These are phyloP conservation scores for Coemansia sp. DNA, from an alignment of 192 early-diverging fungal species.

Conservation along the genomic window DNA sequence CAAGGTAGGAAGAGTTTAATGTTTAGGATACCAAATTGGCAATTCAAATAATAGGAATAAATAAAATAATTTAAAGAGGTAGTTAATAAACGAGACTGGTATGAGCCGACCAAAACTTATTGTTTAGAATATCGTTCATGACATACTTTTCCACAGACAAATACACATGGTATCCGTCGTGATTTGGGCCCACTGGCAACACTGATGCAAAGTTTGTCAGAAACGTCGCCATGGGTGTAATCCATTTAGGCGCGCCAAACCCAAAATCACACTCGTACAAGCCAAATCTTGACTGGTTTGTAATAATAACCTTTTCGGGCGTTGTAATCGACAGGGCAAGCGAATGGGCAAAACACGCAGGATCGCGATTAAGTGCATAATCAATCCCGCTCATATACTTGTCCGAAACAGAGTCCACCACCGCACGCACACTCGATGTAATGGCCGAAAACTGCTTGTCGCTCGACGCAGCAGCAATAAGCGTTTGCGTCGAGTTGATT, in stretches of 20 bases:
- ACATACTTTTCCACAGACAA: constrained; percentile 8
- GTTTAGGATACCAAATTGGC: neutral
- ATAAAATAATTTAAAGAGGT: neutral
- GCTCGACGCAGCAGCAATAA: neutral
- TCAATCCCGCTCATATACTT: constrained; percentile 8
- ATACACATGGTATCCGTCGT: constrained; percentile 18
- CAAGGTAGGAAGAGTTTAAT: neutral
- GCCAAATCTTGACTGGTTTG: constrained; percentile 25
- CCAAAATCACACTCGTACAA: constrained; percentile 31
- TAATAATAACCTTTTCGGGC: constrained; percentile 5
- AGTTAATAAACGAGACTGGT: constrained; percentile 8
- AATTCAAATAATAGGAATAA: neutral
- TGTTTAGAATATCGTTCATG: constrained; percentile 13
- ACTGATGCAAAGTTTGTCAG: constrained; percentile 11
- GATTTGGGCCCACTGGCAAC: neutral
- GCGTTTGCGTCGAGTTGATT: neutral
- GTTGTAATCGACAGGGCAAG: constrained; percentile 5
- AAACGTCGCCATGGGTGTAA: constrained; percentile 11
- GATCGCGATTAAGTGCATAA: neutral
- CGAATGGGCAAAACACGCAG: constrained; percentile 7
- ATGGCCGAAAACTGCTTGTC: neutral
- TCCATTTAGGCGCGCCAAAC: constrained; percentile 17
- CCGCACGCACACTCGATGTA: constrained; percentile 1
- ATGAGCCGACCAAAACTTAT: constrained; percentile 7
- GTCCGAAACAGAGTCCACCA: neutral